Evolutionary conservation across 306 rosid genomes (phyloP).

Genomic region (Quercus cerris): DNA sequence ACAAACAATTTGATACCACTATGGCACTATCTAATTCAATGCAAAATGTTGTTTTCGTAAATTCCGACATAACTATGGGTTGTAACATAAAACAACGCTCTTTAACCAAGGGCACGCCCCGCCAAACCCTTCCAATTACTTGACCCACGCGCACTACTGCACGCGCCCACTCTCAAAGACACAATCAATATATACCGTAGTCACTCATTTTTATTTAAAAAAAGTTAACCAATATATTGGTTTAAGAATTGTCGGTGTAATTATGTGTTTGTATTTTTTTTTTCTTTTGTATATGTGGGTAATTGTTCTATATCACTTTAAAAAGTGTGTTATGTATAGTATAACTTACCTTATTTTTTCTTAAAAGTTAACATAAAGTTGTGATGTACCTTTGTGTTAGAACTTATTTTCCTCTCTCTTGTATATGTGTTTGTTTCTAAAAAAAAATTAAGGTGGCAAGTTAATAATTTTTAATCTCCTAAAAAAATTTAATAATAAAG

Average conservation of each 20-base stretch:
- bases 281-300: accelerated
- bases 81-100: not conserved
- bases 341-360: accelerated
- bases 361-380: too few species aligned
- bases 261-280: accelerated
- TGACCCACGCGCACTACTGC: conserved; percentile 8
- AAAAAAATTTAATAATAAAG: too few species aligned
- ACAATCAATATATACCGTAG: too few species aligned
- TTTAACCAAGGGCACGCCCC: conserved; percentile 35
- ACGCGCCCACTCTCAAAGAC: not conserved
- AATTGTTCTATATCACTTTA: accelerated
- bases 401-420: too few species aligned
- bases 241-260: too few species aligned
- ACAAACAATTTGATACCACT: not conserved
- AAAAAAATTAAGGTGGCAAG: too few species aligned
- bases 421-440: too few species aligned
- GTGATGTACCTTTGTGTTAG: accelerated
- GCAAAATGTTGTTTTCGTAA: conserved; percentile 22
- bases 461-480: too few species aligned
- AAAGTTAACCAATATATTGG: too few species aligned
- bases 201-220: too few species aligned
- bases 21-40: not conserved
- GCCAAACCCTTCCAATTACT: conserved; percentile 35
- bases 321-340: too few species aligned
- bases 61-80: not conserved